Evolutionary conservation across 495 filamentous ascomycete species (phyloP).

Genomic region (Physcia stellaris): DNA sequence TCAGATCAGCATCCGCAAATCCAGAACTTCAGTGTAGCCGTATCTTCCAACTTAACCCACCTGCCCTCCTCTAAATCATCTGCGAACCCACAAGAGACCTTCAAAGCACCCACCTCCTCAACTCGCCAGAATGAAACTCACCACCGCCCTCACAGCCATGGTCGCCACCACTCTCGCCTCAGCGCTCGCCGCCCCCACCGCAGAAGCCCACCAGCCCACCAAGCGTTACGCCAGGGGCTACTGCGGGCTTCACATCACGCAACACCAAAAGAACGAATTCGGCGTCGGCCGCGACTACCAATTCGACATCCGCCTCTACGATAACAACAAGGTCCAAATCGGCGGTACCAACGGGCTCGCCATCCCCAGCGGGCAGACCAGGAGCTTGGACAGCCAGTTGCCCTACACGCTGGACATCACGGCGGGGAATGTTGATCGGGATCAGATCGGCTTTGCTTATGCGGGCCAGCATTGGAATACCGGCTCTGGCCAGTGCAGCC

Average conservation of each 20-base stretch:
- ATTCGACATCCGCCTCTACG: neutral
- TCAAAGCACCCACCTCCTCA: too few relatives aligned
- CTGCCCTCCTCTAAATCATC: too few relatives aligned
- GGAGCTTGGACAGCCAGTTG: neutral
- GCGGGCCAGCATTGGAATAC: neutral
- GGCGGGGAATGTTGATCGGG: neutral
- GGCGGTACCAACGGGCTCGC: neutral
- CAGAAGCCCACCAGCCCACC: neutral
- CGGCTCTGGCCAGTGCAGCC: neutral
- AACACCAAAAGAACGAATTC: neutral
- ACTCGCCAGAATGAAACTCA: too few relatives aligned
- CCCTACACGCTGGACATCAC: neutral
- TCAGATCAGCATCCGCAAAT: too few relatives aligned
- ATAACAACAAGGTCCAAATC: neutral
- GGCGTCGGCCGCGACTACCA: neutral
- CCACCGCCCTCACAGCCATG: too few relatives aligned
- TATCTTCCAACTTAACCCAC: too few relatives aligned
- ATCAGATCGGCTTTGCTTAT: neutral
- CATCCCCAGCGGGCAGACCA: neutral
- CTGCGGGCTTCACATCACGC: neutral
- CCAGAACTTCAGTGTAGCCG: too few relatives aligned
- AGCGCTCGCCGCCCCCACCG: too few relatives aligned
- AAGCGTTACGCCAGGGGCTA: neutral
- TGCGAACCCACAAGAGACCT: too few relatives aligned
- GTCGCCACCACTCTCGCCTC: too few relatives aligned